Evolutionary conservation across 768 basidiomycete species (phyloP).

Genomic region (Lanmaoa pseudosensibilis): DNA sequence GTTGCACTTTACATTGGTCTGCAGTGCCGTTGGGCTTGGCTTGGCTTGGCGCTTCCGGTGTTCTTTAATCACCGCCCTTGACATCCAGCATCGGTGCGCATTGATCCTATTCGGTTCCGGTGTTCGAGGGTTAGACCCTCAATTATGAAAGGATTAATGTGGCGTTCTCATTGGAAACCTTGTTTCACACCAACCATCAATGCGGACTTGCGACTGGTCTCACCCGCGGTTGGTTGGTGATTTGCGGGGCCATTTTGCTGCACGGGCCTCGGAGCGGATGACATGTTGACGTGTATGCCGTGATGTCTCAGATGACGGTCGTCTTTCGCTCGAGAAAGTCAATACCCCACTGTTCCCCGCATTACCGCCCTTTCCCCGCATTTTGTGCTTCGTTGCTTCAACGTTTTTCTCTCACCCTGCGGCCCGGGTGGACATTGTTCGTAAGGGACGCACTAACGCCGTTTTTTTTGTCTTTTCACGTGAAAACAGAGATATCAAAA

Average conservation of each 20-base stretch:
- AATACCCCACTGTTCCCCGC: slow-evolving; percentile 2
- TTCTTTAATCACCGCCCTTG: slow-evolving; percentile 13
- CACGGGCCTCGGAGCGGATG: no score
- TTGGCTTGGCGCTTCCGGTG: not conserved
- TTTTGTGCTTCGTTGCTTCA: not conserved
- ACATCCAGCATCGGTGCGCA: not conserved
- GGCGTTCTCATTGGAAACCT: not conserved
- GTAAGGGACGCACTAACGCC: slow-evolving; percentile 18
- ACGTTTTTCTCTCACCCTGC: not conserved
- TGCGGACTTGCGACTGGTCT: not conserved
- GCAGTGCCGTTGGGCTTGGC: slow-evolving; percentile 6
- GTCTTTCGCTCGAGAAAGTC: no score
- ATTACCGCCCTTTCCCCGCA: slow-evolving; percentile 15
- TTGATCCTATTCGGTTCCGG: slow-evolving; percentile 7
- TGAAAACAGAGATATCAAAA: slow-evolving; percentile 78
- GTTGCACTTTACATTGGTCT: not conserved
- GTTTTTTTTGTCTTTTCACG: not conserved
- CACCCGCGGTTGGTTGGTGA: not conserved
- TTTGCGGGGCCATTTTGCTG: not conserved
- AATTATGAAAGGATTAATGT: not conserved
- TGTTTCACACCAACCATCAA: not conserved
- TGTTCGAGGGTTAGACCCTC: not conserved
- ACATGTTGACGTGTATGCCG: slow-evolving; percentile 1
- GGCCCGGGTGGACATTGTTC: no score
- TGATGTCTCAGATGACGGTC: not conserved